Percentiles rank a stretch among this genome's conserved stretches.
phyloP scores from a whole-genome alignment of 2,329 filamentous ascomycete species.

The Fusarium sp. region DNA sequence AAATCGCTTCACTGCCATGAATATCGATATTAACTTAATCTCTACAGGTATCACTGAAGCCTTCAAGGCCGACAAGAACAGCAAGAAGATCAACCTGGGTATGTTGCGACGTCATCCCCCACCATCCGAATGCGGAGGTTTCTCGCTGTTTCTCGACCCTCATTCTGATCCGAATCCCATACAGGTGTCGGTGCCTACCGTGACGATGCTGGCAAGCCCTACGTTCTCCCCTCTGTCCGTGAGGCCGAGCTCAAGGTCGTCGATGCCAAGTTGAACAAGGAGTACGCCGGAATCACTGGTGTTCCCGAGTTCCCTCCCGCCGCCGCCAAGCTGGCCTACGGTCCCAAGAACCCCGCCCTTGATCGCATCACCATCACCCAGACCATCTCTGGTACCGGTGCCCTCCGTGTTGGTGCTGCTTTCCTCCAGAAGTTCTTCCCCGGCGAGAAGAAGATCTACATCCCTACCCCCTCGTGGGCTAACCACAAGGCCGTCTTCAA shows the following conservation, averaged over 20 bases:
- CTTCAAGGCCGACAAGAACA: constrained; percentile 95
- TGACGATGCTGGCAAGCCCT: constrained; percentile 97
- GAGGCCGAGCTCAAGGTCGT: constrained; percentile 90
- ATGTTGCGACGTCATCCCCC: constrained; percentile 47
- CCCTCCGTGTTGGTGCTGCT: constrained; percentile 91
- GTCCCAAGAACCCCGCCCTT: constrained; percentile 79
- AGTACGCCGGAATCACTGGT: constrained; percentile 98
- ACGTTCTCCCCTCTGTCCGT: constrained; percentile 93
- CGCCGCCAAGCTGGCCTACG: constrained; percentile 91
- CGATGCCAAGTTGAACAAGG: constrained; percentile 85
- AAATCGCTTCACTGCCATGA: constrained; percentile 18
- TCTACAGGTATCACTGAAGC: constrained; percentile 88
- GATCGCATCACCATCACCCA: constrained; percentile 90
- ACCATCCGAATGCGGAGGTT: constrained; percentile 18
- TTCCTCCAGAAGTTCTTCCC: constrained; percentile 95
- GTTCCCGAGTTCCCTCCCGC: constrained; percentile 93
- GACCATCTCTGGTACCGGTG: constrained; percentile 97
- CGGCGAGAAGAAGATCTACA: constrained; percentile 93
- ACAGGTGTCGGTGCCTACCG: constrained; percentile 96
- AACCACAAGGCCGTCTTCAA: constrained; percentile 98
- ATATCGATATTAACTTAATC: constrained; percentile 37
- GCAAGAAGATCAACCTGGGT: constrained; percentile 98
- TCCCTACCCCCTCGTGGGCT: constrained; percentile 95
- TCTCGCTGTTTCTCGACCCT: constrained; percentile 22
- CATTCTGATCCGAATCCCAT: constrained; percentile 32